phyloP scores from a whole-genome alignment of 495 filamentous ascomycete genomes.

The Talaromyces ruber region DNA sequence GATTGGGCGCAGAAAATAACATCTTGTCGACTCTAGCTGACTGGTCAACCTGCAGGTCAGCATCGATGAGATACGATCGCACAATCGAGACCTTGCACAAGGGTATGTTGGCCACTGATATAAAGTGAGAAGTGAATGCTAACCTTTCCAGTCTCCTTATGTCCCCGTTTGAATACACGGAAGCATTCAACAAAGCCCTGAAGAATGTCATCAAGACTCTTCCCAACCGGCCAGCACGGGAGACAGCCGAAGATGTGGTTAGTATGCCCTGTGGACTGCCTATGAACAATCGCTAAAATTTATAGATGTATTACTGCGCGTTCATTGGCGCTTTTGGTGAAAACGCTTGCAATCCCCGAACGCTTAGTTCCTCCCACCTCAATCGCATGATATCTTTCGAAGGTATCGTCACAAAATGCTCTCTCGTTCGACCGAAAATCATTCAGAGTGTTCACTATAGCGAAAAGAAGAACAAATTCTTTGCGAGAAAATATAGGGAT shows the following conservation, averaged over 20 bases:
- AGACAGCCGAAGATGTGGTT: slow-evolving; percentile 55
- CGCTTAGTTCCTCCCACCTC: slow-evolving; percentile 75
- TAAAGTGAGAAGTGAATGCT: slow-evolving; percentile 6
- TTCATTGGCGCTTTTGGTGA: slow-evolving; percentile 93
- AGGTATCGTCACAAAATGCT: slow-evolving; percentile 95
- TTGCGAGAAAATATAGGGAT: slow-evolving; percentile 80
- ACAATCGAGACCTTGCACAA: slow-evolving; percentile 83
- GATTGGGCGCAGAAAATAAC: not conserved
- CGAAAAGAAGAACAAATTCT: slow-evolving; percentile 74
- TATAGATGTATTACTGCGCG: slow-evolving; percentile 84
- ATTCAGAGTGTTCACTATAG: slow-evolving; percentile 96
- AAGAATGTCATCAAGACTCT: slow-evolving; percentile 78
- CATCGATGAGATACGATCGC: slow-evolving; percentile 87
- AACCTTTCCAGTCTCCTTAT: slow-evolving; percentile 51
- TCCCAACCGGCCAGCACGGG: slow-evolving; percentile 51
- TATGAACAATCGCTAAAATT: not conserved
- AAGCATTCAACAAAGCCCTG: slow-evolving; percentile 82
- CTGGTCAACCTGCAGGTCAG: slow-evolving; percentile 50
- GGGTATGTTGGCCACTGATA: slow-evolving; percentile 36
- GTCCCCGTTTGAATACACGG: slow-evolving; percentile 76
- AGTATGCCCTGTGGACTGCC: slow-evolving; percentile 9
- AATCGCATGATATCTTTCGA: slow-evolving; percentile 97
- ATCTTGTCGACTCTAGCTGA: not conserved
- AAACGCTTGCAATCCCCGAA: slow-evolving; percentile 89
- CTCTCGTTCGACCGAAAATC: slow-evolving; percentile 89